These are phyloP conservation scores for Vigna radiata DNA, from an alignment of 306 rosid genomes.

Conservation along the genomic window DNA sequence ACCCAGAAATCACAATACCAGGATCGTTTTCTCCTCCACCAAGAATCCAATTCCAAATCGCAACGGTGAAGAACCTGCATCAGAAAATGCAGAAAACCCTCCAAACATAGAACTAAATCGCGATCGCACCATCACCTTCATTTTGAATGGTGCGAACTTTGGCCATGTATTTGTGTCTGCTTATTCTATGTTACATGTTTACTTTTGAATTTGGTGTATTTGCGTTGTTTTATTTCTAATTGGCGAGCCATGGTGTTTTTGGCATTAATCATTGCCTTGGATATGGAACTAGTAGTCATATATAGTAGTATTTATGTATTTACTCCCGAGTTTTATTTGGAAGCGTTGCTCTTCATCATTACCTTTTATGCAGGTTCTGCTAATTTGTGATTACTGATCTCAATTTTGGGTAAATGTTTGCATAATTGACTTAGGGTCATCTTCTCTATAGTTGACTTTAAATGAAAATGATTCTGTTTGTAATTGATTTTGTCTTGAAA, in stretches of 20 bases:
- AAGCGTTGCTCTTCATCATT: not conserved
- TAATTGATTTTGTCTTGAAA: not conserved
- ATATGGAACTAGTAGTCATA: not conserved
- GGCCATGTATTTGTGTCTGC: slow-evolving; percentile 35
- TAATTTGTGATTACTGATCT: not conserved
- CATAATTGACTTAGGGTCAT: not conserved
- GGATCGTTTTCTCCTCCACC: too few relatives aligned
- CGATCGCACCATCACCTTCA: too few relatives aligned
- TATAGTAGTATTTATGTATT: not conserved
- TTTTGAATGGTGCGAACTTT: slow-evolving; percentile 40
- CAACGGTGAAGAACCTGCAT: too few relatives aligned
- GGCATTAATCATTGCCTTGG: slow-evolving; percentile 28
- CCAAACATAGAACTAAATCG: too few relatives aligned
- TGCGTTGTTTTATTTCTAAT: not conserved
- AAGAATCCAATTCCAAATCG: too few relatives aligned
- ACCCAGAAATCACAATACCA: too few relatives aligned
- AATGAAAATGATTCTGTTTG: not conserved
- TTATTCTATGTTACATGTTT: slow-evolving; percentile 38
- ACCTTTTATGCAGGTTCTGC: slow-evolving; percentile 5
- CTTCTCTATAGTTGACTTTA: not conserved
- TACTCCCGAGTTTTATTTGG: not conserved
- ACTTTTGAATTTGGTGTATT: slow-evolving; percentile 40
- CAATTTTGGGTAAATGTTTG: not conserved
- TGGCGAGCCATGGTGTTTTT: not conserved
- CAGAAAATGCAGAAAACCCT: too few relatives aligned